Evolutionary conservation across 2,329 filamentous ascomycete species (phyloP), one percentile per base, ranked within the genome.

Genomic region (Fusarium multiceps): DNA sequence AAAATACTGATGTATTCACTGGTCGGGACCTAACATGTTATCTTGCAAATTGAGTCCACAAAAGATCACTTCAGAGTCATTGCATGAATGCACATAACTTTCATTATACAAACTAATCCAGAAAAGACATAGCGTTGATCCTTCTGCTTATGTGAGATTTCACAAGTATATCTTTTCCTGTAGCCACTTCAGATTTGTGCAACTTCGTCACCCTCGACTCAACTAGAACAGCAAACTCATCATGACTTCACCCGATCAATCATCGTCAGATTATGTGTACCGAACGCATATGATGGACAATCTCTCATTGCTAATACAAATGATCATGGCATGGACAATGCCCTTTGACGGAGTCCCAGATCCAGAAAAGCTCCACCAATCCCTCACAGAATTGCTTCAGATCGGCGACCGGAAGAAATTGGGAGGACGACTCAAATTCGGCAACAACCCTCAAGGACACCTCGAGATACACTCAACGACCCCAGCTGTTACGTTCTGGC

Each of bases 181-280:
- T 37, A 37, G 3, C 34, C 34, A n/a, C 7, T 37, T 37, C 3
- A 18, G 0, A 37, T 37, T 9, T 34, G 0, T 10, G 4, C 32
- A 18, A 16, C 13, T 0, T 13, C 14, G 14, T 8, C 18, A 37
- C 11, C 18, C 9, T 37, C 5, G 3, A 37, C 11, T 0, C 16
- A 5, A 6, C 1, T 6, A 0, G 3, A 37, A 4, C 0, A 37
- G 0, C 6, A 21, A 18, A 18, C 8, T 5, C 21, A 34, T 1
- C 4, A 58, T 55, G 49, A 5, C 1, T 6, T 16, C n/a, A 4
- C 8, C n/a, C 0, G 0, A 5, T 0, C 7, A 13, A 3, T 0
- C 25, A 1, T 9, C 50, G 14, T 7, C 4, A 0, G 4, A n/a
- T 4, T 6, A 20, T 21, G 7, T 41, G 0, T 59, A 59, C 6